Evolutionary conservation across 2,329 filamentous ascomycete genomes (phyloP), one percentile per base, ranked within the genome.

Genomic region (Fulvia fulva): DNA sequence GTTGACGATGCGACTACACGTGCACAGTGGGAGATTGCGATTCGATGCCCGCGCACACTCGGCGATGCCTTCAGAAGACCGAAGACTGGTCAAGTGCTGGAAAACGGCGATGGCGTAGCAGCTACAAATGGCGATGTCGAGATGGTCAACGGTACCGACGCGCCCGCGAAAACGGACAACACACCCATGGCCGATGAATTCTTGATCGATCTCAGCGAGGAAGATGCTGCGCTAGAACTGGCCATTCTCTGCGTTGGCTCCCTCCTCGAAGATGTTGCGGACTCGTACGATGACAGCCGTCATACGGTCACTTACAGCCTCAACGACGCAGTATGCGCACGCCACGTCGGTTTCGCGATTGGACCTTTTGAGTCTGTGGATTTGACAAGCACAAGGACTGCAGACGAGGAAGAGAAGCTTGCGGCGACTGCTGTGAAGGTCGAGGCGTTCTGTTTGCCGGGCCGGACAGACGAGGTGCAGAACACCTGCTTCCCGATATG

Each of bases 281-380:
- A 96, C 67, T 83, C 87, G 12, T 82, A 83, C 25, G 89, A 97
- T 66, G 81, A 89, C 55, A 86, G 84, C 23, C 91, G 91, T 71
- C 97, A 96, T 75, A 91, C 90, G 1, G 89, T 94, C 71, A 90
- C 88, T 0, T 99, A 97, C 70, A 85, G 86, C 56, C 87, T 89
- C 51, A 83, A 83, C 59, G 86, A 87, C 61, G 85, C 88, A 52
- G 85, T 94, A 8, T 87, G 91, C 1, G 88, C 93, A 1, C 89
- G 92, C 62, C 93, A 97, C 71, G 87, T 99, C 63, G 93, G 92
- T 4, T 96, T 99, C 73, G 90, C 91, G 2, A 84, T 97, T 56
- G 94, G 95, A 0, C 94, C 95, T 0, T 99, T 99, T 71, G 91
- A 97, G 73, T 88, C 93, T 65, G 87, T 97, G 54, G 90, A 97